phyloP scores from a whole-genome alignment of 1,139 yeast species.

The Scheffersomyces lignicola region DNA sequence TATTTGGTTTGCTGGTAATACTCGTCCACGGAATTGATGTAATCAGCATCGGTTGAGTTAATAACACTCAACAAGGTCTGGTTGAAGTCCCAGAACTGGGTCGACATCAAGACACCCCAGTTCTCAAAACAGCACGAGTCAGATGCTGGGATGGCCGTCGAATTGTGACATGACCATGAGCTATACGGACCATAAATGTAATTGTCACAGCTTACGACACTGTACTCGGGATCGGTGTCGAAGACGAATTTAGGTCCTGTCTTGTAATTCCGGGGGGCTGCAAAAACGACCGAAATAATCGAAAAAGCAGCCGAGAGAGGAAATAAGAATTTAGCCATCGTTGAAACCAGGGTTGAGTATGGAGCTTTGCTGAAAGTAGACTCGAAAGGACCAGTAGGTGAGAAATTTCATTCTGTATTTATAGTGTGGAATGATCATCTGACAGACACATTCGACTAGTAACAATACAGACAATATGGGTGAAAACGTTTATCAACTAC shows the following conservation, averaged over 20 bases:
- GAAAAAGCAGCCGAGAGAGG: neutral
- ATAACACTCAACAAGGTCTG: conserved; percentile 20
- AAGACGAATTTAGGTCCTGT: neutral
- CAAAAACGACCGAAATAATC: neutral
- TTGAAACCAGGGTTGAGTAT: no score
- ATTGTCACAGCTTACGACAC: conserved; percentile 4
- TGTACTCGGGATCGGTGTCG: conserved; percentile 4
- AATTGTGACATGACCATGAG: conserved; percentile 28
- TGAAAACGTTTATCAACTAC: no score
- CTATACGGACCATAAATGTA: neutral
- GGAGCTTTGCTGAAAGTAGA: no score
- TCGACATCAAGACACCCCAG: conserved; percentile 35
- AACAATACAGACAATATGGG: no score
- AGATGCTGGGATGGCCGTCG: conserved; percentile 21
- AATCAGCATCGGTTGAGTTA: conserved; percentile 15
- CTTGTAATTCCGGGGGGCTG: conserved; percentile 1
- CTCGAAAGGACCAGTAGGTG: no score
- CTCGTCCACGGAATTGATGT: conserved; percentile 15
- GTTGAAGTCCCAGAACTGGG: conserved; percentile 46
- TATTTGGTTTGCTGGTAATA: conserved; percentile 8
- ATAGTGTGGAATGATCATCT: no score
- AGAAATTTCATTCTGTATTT: no score
- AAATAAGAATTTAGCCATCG: conserved; percentile 1
- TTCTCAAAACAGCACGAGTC: conserved; percentile 35
- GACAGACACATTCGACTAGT: no score